phyloP scores from a whole-genome alignment of 176 grass and related monocot species.

The Hsuehochloa calcarea region DNA sequence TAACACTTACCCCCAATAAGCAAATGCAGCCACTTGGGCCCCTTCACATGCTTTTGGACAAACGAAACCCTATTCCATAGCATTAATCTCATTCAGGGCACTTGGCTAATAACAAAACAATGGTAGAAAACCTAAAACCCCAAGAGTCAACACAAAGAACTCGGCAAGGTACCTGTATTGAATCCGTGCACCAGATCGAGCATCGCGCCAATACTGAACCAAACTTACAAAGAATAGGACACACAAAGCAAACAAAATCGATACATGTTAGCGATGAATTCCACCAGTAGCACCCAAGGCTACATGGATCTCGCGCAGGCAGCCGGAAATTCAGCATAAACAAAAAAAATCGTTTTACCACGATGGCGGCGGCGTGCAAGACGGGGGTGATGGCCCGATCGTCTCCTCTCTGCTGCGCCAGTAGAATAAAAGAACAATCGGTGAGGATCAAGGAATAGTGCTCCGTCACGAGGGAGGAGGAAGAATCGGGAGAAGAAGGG shows the following conservation, averaged over 20 bases:
- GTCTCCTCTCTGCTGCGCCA: conserved; percentile 42
- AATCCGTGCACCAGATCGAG: conserved; percentile 85
- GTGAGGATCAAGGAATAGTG: neutral
- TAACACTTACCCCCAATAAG: conserved; percentile 61
- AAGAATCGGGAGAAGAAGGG: neutral
- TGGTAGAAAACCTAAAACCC: neutral
- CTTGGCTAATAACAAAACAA: neutral
- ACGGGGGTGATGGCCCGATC: conserved; percentile 83
- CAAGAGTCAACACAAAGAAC: neutral
- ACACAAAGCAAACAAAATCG: neutral
- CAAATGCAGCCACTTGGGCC: conserved; percentile 79
- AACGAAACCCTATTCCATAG: conserved; percentile 66
- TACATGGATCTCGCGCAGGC: neutral
- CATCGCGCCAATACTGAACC: conserved; percentile 75
- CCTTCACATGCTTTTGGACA: conserved; percentile 89
- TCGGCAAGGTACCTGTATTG: conserved; percentile 52
- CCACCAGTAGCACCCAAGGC: neutral
- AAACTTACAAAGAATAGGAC: conserved; percentile 48
- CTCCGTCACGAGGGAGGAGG: neutral
- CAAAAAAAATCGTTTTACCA: conserved; percentile 52
- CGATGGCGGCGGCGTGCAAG: conserved; percentile 72
- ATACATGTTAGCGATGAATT: neutral
- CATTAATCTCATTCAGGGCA: neutral
- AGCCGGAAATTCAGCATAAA: neutral
- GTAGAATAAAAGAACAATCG: neutral